Evolutionary conservation across 495 filamentous ascomycete species (phyloP).

Genomic region (Penicillium egyptiacum): DNA sequence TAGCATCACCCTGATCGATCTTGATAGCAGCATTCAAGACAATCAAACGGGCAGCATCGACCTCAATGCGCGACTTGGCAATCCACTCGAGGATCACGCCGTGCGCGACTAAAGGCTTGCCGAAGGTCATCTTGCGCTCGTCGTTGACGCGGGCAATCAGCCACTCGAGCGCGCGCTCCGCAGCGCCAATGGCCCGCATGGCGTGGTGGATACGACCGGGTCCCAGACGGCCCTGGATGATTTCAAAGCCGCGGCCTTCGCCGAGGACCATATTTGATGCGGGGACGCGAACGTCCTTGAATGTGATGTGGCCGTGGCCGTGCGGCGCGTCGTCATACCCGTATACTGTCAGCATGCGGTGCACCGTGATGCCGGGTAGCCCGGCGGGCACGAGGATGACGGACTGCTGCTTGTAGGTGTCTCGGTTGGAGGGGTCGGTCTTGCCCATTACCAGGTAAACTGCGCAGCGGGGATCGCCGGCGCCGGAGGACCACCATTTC

Average conservation of each 20-base stretch:
- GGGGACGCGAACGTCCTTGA: conserved; percentile 82
- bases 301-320: conserved; percentile 86
- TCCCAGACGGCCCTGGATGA: conserved; percentile 89
- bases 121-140: conserved; percentile 80
- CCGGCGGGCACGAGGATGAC: conserved; percentile 80
- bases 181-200: conserved; percentile 86
- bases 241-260: conserved; percentile 91
- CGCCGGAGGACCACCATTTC: conserved; percentile 98
- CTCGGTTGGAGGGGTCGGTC: conserved; percentile 65
- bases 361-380: conserved; percentile 73
- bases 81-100: conserved; percentile 95
- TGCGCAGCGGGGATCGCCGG: conserved; percentile 85
- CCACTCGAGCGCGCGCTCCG: conserved; percentile 84
- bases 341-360: conserved; percentile 86
- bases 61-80: conserved; percentile 83
- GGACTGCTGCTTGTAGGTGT: conserved; percentile 83
- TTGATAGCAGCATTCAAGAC: conserved; percentile 89
- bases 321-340: conserved; percentile 95
- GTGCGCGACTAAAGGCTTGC: conserved; percentile 74
- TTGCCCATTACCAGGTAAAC: conserved; percentile 94
- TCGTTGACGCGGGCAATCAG: conserved; percentile 89
- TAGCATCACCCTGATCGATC: conserved; percentile 80
- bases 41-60: conserved; percentile 81
- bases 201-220: conserved; percentile 93
- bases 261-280: conserved; percentile 77